Evolutionary conservation across 345 rosid genomes (phyloP), one percentile per base, ranked within the genome.

Genomic region (Erysimum cheiranthoides): DNA sequence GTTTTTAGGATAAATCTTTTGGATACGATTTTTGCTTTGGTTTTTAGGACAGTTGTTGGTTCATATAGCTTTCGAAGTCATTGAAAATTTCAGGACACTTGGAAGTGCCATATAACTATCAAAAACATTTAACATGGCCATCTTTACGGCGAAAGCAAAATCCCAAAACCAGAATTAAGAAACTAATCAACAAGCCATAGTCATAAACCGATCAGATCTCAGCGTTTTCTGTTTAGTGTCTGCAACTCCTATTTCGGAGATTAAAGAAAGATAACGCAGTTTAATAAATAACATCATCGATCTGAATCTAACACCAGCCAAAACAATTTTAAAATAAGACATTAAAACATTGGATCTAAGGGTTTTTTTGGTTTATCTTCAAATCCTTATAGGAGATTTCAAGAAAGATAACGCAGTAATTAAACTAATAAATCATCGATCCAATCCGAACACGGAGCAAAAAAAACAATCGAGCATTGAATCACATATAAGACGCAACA

Each of bases 361-460:
- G 10, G n/a, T 64, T 47, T 27, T 27, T 14, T 54, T 11, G 4
- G 21, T 65, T 68, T 43, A 35, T 79, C 82, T 81, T 68, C 84
- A 71, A 71, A 45, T 73, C 75, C 70, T 13, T 14, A 18, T 4
- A 63, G 52, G 64, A 73, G 70, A 54, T 70, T 60, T 81, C 82
- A 81, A 82, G 86, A 68, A 42, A 81, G 84, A 81, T 81, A 81
- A 81, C 86, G 83, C 88, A 83, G 82, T 74, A 21, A 12, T 68
- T 18, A 57, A 85, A 66, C 54, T 17, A 1, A 31, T 0, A 1
- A 61, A 85, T 74, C 86, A 81, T 32, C 12, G 82, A 83, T 81
- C 81, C 77, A 43, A 59, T 21, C 28, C 14, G 0, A 35, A n/a
- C n/a, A 65, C 3, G n/a, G 4, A 42, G 5, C 11, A 4, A 32